A percentile compares a stretch with the other conserved stretches of the same genome.
Conservation (phyloP, 495 filamentous ascomycete species). For the Hyaloscypha hepaticicola region DNA sequence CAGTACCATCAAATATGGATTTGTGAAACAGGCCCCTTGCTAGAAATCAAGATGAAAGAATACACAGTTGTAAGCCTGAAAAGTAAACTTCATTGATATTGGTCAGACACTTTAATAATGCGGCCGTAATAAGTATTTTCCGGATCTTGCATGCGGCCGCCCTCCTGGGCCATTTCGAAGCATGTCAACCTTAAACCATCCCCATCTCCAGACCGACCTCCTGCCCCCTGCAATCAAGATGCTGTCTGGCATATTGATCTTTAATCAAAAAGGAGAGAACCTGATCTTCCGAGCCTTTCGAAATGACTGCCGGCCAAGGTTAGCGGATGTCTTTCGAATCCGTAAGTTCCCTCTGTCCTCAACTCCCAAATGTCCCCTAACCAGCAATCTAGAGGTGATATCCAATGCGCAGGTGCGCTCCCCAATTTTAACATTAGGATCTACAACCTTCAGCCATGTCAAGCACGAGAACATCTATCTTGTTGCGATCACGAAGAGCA, state of each 20-base stretch:
- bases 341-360: no score
- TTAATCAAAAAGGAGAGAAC: constrained; percentile 99
- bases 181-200: neutral
- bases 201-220: neutral
- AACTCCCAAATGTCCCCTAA: no score
- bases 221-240: constrained; percentile 51
- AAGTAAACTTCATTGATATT: no score
- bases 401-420: constrained; percentile 92
- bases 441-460: constrained; percentile 98
- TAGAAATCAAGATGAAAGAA: neutral
- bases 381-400: no score
- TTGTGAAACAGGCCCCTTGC: no score
- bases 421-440: constrained; percentile 94
- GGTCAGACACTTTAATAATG: no score
- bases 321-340: constrained; percentile 92
- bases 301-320: constrained; percentile 92
- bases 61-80: no score
- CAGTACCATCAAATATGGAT: neutral
- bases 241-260: constrained; percentile 95
- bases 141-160: no score
- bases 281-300: constrained; percentile 98
- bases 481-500: constrained; percentile 97
- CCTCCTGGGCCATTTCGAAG: no score
- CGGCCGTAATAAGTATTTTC: no score
- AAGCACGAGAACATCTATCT: constrained; percentile 99